phyloP scores from a whole-genome alignment of 768 basidiomycete genomes.

The Sporobolomyces pararoseus region DNA sequence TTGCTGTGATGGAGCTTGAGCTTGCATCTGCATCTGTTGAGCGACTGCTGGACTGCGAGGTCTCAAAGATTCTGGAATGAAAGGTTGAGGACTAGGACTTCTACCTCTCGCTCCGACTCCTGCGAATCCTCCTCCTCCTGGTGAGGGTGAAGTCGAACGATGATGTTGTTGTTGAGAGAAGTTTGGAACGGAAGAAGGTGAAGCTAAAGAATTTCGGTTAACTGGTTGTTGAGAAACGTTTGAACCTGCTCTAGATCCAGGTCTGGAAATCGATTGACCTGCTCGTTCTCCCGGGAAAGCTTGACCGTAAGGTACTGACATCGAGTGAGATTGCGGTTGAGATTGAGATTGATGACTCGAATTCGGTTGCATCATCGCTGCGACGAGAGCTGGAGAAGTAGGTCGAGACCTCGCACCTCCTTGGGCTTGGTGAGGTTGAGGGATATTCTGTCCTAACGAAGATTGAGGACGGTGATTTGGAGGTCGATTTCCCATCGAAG shows the following conservation, averaged over 20 bases:
- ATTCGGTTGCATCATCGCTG: slow-evolving; percentile 42
- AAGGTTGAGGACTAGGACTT: slow-evolving; percentile 29
- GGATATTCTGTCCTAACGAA: slow-evolving; percentile 18
- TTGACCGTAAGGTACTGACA: slow-evolving; percentile 65
- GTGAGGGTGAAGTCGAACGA: slow-evolving; percentile 15
- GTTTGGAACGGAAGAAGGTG: neutral
- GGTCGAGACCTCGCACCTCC: slow-evolving; percentile 14
- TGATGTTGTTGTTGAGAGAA: neutral
- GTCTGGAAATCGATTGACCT: slow-evolving; percentile 6
- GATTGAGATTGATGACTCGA: slow-evolving; percentile 55
- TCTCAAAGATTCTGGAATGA: slow-evolving; percentile 36
- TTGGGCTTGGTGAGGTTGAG: neutral
- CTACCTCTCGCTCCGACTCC: slow-evolving; percentile 20
- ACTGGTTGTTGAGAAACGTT: slow-evolving; percentile 9
- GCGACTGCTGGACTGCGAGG: slow-evolving; percentile 38
- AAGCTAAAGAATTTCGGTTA: slow-evolving; percentile 20
- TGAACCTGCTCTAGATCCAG: slow-evolving; percentile 30
- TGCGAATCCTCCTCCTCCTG: slow-evolving; percentile 8
- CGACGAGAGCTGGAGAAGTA: slow-evolving; percentile 46
- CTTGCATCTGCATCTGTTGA: neutral
- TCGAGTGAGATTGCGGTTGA: slow-evolving; percentile 46
- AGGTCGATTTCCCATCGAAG: neutral
- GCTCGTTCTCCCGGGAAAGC: slow-evolving; percentile 65
- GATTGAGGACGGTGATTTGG: slow-evolving; percentile 15
- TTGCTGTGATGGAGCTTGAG: slow-evolving; percentile 37